A percentile compares a stretch with the other conserved stretches of the same genome.
phyloP scores from a whole-genome alignment of 805 yeast genomes.

The Starmerella riodocensis region DNA sequence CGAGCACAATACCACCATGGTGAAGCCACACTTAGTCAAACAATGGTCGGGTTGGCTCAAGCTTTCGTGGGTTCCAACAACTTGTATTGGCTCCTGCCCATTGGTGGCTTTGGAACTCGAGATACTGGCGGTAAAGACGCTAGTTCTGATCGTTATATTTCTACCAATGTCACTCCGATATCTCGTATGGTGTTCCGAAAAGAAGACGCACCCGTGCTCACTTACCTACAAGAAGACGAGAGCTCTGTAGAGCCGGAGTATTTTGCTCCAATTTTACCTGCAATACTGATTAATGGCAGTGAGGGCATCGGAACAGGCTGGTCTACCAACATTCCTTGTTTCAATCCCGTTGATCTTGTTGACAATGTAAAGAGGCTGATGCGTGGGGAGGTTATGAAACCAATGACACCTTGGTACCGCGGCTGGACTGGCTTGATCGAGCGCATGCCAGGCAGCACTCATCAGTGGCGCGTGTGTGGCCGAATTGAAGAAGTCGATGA shows the following conservation, averaged over 20 bases:
- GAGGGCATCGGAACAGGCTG: conserved; percentile 99
- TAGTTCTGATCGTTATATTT: conserved; percentile 95
- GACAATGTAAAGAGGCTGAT: conserved; percentile 58
- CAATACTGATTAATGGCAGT: conserved; percentile 87
- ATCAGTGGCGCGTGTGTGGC: conserved; percentile 66
- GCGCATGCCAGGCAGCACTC: conserved; percentile 36
- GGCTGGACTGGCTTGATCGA: conserved; percentile 88
- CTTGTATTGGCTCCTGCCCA: conserved; percentile 69
- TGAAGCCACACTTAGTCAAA: conserved; percentile 72
- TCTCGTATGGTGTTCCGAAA: conserved; percentile 67
- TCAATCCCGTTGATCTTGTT: conserved; percentile 74
- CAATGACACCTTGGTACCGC: conserved; percentile 84
- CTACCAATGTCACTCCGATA: conserved; percentile 65
- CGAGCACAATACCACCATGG: conserved; percentile 94
- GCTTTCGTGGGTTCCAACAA: conserved; percentile 89
- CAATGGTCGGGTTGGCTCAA: conserved; percentile 89
- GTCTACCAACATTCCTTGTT: conserved; percentile 87
- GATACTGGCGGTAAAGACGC: conserved; percentile 96
- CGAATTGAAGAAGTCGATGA: conserved; percentile 68
- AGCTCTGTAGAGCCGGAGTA: conserved; percentile 89
- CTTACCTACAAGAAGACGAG: conserved; percentile 83
- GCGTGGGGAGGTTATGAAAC: conserved; percentile 54
- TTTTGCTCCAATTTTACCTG: conserved; percentile 88
- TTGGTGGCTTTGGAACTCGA: conserved; percentile 93
- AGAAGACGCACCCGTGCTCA: conserved; percentile 63